A percentile compares a stretch with the other conserved stretches of the same genome.
Evolutionary conservation across 164 flowering plant species (phyloP).

Genomic region (Dillenia suffruticosa): DNA sequence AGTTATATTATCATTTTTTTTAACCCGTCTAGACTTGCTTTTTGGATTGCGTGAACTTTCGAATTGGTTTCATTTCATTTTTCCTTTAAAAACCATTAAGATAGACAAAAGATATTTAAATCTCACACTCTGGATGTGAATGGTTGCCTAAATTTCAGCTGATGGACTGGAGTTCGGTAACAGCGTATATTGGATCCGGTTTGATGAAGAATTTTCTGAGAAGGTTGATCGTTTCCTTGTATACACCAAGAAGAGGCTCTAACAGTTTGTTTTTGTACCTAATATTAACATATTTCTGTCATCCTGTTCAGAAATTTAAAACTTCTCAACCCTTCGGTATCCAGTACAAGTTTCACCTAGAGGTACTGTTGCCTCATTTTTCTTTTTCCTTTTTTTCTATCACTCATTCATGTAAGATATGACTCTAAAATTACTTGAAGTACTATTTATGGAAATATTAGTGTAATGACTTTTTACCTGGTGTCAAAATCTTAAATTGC

Average conservation of each 20-base stretch:
- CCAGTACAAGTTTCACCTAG: slow-evolving; percentile 88
- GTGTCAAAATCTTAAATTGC: no score
- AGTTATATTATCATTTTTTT: not conserved
- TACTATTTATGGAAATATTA: no score
- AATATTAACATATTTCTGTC: slow-evolving; percentile 7
- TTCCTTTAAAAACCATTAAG: no score
- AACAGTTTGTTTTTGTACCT: no score
- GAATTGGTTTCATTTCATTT: not conserved
- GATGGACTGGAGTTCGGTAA: slow-evolving; percentile 80
- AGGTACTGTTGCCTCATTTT: slow-evolving; percentile 40
- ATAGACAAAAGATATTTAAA: not conserved
- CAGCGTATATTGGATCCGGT: slow-evolving; percentile 84
- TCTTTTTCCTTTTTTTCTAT: no score
- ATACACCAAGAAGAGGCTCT: no score
- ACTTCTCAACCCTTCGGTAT: slow-evolving; percentile 87
- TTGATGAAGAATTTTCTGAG: slow-evolving; percentile 69
- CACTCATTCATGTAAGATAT: no score
- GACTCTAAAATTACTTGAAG: no score
- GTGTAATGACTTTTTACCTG: no score
- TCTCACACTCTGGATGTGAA: no score
- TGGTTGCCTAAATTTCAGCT: slow-evolving; percentile 39
- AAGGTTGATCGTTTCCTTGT: slow-evolving; percentile 43
- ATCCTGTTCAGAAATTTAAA: slow-evolving; percentile 65
- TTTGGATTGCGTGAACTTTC: slow-evolving; percentile 1
- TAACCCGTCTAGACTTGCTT: not conserved